Conservation (phyloP, 495 filamentous ascomycete genomes). For the Aspergillus coremiiformis region DNA sequence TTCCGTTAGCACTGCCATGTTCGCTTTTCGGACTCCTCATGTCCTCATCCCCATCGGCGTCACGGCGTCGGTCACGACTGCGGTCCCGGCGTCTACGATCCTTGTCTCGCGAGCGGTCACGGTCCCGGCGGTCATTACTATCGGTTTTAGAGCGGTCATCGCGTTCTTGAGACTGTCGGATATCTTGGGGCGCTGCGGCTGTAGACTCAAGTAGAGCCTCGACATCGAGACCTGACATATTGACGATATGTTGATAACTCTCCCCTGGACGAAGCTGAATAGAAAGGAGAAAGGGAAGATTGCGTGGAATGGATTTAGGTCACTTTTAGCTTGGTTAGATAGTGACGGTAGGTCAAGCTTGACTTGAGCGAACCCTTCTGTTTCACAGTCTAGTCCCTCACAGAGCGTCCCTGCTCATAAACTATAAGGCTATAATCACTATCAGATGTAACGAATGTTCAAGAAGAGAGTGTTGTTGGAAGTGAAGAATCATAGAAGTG, state of each 20-base stretch:
- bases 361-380: constrained; percentile 37
- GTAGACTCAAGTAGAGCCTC: constrained; percentile 91
- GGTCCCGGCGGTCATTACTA: constrained; percentile 40
- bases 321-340: constrained; percentile 46
- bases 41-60: constrained; percentile 56
- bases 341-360: constrained; percentile 20
- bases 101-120: neutral
- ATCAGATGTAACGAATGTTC: neutral
- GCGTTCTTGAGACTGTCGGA: constrained; percentile 46
- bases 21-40: constrained; percentile 71
- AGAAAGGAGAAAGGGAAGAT: constrained; percentile 17
- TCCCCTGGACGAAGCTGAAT: constrained; percentile 13
- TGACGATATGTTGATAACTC: constrained; percentile 16
- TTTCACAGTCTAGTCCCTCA: constrained; percentile 9
- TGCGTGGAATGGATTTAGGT: constrained; percentile 31
- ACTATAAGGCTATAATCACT: neutral
- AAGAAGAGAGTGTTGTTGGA: neutral
- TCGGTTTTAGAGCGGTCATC: constrained; percentile 54
- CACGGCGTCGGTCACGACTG: constrained; percentile 45
- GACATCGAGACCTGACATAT: constrained; percentile 86
- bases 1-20: constrained; percentile 70
- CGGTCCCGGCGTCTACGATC: constrained; percentile 49
- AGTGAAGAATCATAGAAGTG: neutral
- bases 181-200: constrained; percentile 53
- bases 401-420: neutral